phyloP scores from a whole-genome alignment of 2,329 filamentous ascomycete genomes.

The Verticillium albo-atrum region DNA sequence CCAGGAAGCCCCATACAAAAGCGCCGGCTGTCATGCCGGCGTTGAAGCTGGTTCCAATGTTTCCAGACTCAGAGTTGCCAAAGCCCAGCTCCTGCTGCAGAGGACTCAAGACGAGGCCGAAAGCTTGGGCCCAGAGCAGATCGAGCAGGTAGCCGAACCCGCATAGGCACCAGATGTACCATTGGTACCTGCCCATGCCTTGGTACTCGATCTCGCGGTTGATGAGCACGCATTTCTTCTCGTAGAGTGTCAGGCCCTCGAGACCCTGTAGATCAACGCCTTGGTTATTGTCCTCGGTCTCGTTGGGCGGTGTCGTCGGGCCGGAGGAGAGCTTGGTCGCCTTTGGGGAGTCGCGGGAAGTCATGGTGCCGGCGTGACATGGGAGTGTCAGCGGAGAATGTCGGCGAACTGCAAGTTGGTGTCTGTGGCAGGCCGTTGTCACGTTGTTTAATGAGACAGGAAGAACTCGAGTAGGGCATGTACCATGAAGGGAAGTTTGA shows the following conservation, averaged over 20 bases:
- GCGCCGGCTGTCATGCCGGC: slow-evolving; percentile 51
- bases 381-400: background rate
- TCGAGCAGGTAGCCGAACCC: slow-evolving; percentile 53
- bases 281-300: slow-evolving; percentile 12
- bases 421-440: background rate
- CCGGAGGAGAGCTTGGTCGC: slow-evolving; percentile 32
- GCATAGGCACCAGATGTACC: slow-evolving; percentile 46
- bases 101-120: slow-evolving; percentile 48
- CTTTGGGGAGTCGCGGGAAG: slow-evolving; percentile 21
- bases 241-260: slow-evolving; percentile 22
- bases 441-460: background rate
- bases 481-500: background rate
- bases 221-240: slow-evolving; percentile 29
- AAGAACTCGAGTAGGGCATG: background rate
- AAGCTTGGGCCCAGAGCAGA: slow-evolving; percentile 53
- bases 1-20: slow-evolving; percentile 50
- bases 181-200: slow-evolving; percentile 50
- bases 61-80: slow-evolving; percentile 27
- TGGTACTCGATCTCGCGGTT: slow-evolving; percentile 43
- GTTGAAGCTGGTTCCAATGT: slow-evolving; percentile 51
- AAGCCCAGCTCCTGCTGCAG: slow-evolving; percentile 55
- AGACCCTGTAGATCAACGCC: slow-evolving; percentile 8
- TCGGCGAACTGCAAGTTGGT: background rate
- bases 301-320: slow-evolving; percentile 21
- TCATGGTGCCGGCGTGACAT: background rate